A percentile compares a stretch with the other conserved stretches of the same genome.
phyloP scores from a whole-genome alignment of 2,329 filamentous ascomycete genomes.

The Colletotrichum chlorophyti region DNA sequence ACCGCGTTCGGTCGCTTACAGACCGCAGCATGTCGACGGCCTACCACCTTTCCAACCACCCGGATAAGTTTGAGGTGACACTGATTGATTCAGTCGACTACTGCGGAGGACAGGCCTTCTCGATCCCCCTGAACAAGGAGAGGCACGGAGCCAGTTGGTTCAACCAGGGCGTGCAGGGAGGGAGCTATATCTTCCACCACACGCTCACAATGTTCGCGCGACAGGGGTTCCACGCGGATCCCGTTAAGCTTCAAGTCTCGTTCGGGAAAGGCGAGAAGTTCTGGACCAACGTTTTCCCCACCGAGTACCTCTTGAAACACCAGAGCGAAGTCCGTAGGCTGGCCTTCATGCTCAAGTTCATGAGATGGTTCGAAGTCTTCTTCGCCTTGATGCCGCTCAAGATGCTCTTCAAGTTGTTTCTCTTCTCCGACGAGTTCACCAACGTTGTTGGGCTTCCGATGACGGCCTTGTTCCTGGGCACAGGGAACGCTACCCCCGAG shows the following conservation, averaged over 20 bases:
- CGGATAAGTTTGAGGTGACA: conserved; percentile 65
- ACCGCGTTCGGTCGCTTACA: background rate
- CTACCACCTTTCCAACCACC: conserved; percentile 64
- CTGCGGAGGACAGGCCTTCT: conserved; percentile 69
- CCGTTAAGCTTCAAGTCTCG: conserved; percentile 64
- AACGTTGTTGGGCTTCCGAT: conserved; percentile 68
- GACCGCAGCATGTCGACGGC: conserved; percentile 59
- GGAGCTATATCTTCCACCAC: conserved; percentile 65
- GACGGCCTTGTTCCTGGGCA: conserved; percentile 65
- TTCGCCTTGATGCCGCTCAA: conserved; percentile 66
- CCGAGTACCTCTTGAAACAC: conserved; percentile 58
- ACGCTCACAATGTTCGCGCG: conserved; percentile 67
- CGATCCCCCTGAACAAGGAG: conserved; percentile 64
- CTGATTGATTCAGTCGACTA: conserved; percentile 63
- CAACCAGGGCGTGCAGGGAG: conserved; percentile 69
- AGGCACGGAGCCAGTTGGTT: conserved; percentile 67
- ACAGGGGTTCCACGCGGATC: conserved; percentile 56
- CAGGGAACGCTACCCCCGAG: conserved; percentile 73
- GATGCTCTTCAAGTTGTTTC: conserved; percentile 67
- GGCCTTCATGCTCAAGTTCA: conserved; percentile 57
- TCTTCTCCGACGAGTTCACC: conserved; percentile 70
- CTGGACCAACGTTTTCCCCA: conserved; percentile 69
- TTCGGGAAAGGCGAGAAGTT: conserved; percentile 65
- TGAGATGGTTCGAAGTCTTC: conserved; percentile 61
- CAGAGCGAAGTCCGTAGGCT: conserved; percentile 61